Conservation (phyloP, 306 rosid genomes). For the Cyclanthera cordifolia region DNA sequence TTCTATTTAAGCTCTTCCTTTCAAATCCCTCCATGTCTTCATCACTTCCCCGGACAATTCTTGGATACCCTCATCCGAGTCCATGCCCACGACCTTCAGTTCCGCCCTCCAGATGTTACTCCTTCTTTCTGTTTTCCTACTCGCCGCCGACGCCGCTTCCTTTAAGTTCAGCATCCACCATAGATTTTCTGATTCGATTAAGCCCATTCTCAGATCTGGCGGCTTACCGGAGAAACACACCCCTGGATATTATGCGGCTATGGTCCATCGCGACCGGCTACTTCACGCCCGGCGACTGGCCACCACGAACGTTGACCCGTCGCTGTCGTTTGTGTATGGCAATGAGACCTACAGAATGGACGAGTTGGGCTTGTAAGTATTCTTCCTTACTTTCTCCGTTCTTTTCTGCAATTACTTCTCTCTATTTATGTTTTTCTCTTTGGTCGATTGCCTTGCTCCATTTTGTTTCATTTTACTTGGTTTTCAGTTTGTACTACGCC, state of each 20-base stretch:
- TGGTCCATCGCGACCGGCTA: constrained; percentile 51
- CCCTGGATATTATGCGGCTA: constrained; percentile 42
- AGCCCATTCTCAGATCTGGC: constrained; percentile 35
- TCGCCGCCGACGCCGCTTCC: neutral
- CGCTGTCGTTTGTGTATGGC: constrained; percentile 37
- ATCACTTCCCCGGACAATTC: neutral
- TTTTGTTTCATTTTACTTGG: neutral
- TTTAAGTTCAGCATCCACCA: constrained; percentile 49
- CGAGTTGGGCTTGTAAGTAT: constrained; percentile 42
- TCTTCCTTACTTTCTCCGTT: constrained; percentile 1
- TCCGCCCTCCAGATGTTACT: neutral
- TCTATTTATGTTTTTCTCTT: neutral
- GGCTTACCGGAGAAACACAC: constrained; percentile 49
- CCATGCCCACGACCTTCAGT: neutral
- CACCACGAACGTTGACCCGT: constrained; percentile 13
- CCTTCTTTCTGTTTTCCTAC: neutral
- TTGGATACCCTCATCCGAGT: neutral
- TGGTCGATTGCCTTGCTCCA: neutral
- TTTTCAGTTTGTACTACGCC: constrained; percentile 82
- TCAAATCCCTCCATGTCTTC: neutral
- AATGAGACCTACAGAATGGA: constrained; percentile 36
- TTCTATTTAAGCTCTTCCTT: neutral
- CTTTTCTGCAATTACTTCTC: no score
- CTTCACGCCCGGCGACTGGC: constrained; percentile 55
- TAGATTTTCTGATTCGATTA: constrained; percentile 50